phyloP scores from a whole-genome alignment of 2,329 filamentous ascomycete species.

The Trichoderma hamatum region DNA sequence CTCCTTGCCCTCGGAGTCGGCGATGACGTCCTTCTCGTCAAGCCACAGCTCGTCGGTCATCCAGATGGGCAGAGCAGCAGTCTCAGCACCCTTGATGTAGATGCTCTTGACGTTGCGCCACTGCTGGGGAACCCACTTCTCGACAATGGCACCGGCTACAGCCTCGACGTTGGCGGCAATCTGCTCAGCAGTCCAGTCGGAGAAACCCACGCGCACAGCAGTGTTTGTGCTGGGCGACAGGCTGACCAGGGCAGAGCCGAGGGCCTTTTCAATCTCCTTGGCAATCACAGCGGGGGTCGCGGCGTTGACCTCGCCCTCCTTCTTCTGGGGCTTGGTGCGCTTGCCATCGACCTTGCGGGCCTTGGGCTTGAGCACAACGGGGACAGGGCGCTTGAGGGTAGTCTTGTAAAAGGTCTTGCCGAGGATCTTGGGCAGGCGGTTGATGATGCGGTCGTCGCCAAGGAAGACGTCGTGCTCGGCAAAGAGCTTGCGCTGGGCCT shows the following conservation, averaged over 20 bases:
- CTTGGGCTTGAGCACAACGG: constrained; percentile 69
- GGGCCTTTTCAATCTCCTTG: constrained; percentile 77
- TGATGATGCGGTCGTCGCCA: constrained; percentile 83
- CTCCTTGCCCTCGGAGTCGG: constrained; percentile 56
- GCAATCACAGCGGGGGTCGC: constrained; percentile 69
- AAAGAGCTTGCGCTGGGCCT: constrained; percentile 80
- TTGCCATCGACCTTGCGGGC: constrained; percentile 63
- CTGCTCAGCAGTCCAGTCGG: constrained; percentile 73
- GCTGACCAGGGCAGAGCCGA: constrained; percentile 77
- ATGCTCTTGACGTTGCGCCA: constrained; percentile 85
- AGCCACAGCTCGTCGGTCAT: constrained; percentile 89
- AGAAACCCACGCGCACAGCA: constrained; percentile 76
- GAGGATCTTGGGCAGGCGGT: constrained; percentile 72
- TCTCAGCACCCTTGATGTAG: constrained; percentile 89
- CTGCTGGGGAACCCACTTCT: constrained; percentile 80
- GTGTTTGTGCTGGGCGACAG: constrained; percentile 79
- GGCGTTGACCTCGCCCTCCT: constrained; percentile 45
- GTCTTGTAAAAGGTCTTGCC: constrained; percentile 93
- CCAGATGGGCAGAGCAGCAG: constrained; percentile 91
- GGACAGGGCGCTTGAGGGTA: constrained; percentile 82
- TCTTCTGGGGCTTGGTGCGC: constrained; percentile 61
- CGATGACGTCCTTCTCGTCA: constrained; percentile 72
- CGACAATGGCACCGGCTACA: constrained; percentile 69
- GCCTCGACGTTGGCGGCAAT: constrained; percentile 79
- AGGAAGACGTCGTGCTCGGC: constrained; percentile 92